These are phyloP conservation scores for Saposhnikovia divaricata DNA, from an alignment of 129 eudicot genomes.

Conservation along the genomic window DNA sequence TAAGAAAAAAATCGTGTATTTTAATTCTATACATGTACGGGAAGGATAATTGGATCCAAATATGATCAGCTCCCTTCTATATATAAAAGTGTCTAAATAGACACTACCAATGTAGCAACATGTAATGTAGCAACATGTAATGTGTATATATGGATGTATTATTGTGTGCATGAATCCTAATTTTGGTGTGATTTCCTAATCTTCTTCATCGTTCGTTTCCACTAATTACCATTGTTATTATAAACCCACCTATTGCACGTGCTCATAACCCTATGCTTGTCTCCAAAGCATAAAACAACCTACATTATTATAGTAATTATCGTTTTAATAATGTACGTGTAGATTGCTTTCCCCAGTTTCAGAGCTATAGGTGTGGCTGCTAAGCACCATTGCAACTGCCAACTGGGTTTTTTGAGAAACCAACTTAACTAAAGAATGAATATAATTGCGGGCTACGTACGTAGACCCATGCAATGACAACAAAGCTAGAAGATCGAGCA, in stretches of 20 bases:
- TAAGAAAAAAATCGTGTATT: too few species aligned
- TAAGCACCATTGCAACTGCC: not conserved
- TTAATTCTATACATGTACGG: too few species aligned
- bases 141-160: too few species aligned
- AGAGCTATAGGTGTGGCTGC: not conserved
- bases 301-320: too few species aligned
- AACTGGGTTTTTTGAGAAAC: not conserved
- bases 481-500: not conserved
- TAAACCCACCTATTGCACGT: not conserved
- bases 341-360: not conserved
- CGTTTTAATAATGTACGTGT: not conserved
- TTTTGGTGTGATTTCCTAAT: not conserved
- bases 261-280: not conserved
- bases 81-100: too few species aligned
- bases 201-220: not conserved
- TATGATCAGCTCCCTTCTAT: too few species aligned
- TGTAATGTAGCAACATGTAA: too few species aligned
- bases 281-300: not conserved
- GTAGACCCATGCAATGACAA: constrained; percentile 15
- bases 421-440: not conserved
- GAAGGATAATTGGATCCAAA: too few species aligned
- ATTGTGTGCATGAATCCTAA: not conserved
- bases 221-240: not conserved
- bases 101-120: too few species aligned
- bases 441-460: constrained; percentile 10